These are phyloP conservation scores for Alnus glutinosa DNA, from an alignment of 306 rosid genomes.

Conservation along the genomic window DNA sequence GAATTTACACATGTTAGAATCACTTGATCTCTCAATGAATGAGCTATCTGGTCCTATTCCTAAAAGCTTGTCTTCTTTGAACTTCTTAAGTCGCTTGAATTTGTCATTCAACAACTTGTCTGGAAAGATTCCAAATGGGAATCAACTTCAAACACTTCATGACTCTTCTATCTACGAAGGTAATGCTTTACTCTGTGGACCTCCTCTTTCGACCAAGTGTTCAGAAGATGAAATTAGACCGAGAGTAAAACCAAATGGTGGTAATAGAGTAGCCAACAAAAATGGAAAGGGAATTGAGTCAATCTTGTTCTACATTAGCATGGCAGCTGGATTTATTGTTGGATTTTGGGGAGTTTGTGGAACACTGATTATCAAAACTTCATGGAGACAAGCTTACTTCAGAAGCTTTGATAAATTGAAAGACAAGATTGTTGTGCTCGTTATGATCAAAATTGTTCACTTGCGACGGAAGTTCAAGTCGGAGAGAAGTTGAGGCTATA, in stretches of 20 bases:
- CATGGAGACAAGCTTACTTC: constrained; percentile 24
- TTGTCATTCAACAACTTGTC: constrained; percentile 8
- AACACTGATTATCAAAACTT: not conserved
- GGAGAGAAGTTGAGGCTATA: too few species aligned
- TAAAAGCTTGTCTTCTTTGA: constrained; percentile 14
- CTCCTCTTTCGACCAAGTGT: not conserved
- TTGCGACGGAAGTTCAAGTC: not conserved
- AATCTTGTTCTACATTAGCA: not conserved
- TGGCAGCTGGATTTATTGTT: constrained; percentile 3
- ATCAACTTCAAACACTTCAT: constrained; percentile 8
- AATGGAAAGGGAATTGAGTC: not conserved
- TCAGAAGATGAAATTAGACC: not conserved
- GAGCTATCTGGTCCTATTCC: constrained; percentile 12
- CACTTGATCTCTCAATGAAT: constrained; percentile 20
- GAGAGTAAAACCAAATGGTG: not conserved
- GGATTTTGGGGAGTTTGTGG: not conserved
- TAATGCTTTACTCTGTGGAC: constrained; percentile 7
- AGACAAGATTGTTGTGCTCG: too few species aligned
- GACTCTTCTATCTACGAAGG: constrained; percentile 17
- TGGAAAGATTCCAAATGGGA: constrained; percentile 7
- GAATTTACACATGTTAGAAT: not conserved
- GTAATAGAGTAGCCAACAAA: not conserved
- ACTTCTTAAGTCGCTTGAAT: constrained; percentile 14
- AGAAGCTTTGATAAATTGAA: not conserved
- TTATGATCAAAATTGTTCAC: not conserved